These are phyloP conservation scores for Drosera spatulata DNA, from an alignment of 179 eudicot genomes.

Conservation along the genomic window DNA sequence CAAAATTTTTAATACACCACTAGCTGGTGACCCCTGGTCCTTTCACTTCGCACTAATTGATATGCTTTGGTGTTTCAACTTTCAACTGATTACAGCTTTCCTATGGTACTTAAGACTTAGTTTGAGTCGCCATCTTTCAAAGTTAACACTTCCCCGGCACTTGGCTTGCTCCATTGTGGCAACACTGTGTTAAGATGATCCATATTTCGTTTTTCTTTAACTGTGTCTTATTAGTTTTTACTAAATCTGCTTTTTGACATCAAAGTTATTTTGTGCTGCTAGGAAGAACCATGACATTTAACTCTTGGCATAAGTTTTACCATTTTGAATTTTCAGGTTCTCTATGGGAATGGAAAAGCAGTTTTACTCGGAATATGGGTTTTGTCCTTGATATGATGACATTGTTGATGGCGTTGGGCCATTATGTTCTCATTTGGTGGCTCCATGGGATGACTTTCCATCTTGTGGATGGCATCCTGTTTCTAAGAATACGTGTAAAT, in stretches of 20 bases:
- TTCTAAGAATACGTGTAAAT: slow-evolving; percentile 86
- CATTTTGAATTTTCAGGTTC: slow-evolving; percentile 52
- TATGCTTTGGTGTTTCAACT: background rate
- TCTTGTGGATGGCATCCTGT: slow-evolving; percentile 81
- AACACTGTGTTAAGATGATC: too few relatives aligned
- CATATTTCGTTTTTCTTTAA: too few relatives aligned
- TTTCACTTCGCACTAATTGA: background rate
- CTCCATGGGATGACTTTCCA: slow-evolving; percentile 99
- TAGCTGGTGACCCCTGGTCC: slow-evolving; percentile 37
- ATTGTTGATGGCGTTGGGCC: slow-evolving; percentile 90
- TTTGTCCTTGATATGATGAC: slow-evolving; percentile 93
- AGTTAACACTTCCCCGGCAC: too few relatives aligned
- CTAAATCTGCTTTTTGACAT: too few relatives aligned
- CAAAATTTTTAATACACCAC: slow-evolving; percentile 47
- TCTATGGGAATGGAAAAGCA: slow-evolving; percentile 92
- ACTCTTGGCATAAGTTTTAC: background rate
- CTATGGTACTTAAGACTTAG: too few relatives aligned
- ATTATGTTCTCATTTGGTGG: slow-evolving; percentile 94
- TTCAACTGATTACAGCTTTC: too few relatives aligned
- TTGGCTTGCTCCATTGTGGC: too few relatives aligned
- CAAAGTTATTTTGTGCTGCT: too few relatives aligned
- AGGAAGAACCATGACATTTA: background rate
- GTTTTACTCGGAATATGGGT: slow-evolving; percentile 68
- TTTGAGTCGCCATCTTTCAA: too few relatives aligned
- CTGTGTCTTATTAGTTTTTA: too few relatives aligned